A percentile compares a stretch with the other conserved stretches of the same genome.
phyloP scores from a whole-genome alignment of 257 asterid genomes.

The Rhazya stricta region DNA sequence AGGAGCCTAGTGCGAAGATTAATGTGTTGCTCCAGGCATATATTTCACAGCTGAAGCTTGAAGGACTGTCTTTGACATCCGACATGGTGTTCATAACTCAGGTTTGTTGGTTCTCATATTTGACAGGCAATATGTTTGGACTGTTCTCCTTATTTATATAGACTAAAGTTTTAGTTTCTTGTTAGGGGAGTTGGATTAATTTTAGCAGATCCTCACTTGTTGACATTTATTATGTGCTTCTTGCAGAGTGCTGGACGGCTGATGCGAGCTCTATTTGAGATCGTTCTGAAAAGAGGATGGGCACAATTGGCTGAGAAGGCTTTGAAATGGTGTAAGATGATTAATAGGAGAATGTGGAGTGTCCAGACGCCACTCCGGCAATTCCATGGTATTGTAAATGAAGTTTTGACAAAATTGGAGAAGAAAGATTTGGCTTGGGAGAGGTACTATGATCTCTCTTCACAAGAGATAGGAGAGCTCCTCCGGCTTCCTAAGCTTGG shows the following conservation, averaged over 20 bases:
- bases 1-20: constrained; percentile 49
- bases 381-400: constrained; percentile 40
- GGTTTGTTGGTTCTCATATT: constrained; percentile 18
- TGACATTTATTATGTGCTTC: background rate
- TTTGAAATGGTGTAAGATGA: constrained; percentile 47
- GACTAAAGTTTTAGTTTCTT: background rate
- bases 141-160: background rate
- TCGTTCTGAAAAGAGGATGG: constrained; percentile 43
- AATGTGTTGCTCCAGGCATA: constrained; percentile 42
- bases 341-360: constrained; percentile 41
- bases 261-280: constrained; percentile 42
- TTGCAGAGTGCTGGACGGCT: constrained; percentile 47
- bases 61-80: constrained; percentile 39
- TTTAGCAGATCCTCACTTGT: background rate
- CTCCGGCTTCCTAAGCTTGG: constrained; percentile 39
- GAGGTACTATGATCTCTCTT: constrained; percentile 36
- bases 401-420: constrained; percentile 36
- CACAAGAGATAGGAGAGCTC: constrained; percentile 37
- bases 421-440: constrained; percentile 43
- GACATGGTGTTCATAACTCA: constrained; percentile 46
- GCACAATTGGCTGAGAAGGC: constrained; percentile 41
- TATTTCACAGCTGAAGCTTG: constrained; percentile 41
- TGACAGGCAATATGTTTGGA: background rate
- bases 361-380: constrained; percentile 48
- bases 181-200: background rate